A percentile compares a stretch with the other conserved stretches of the same genome.
These are phyloP conservation scores for Euphorbia peplus DNA, from an alignment of 345 rosid genomes.

Conservation along the genomic window DNA sequence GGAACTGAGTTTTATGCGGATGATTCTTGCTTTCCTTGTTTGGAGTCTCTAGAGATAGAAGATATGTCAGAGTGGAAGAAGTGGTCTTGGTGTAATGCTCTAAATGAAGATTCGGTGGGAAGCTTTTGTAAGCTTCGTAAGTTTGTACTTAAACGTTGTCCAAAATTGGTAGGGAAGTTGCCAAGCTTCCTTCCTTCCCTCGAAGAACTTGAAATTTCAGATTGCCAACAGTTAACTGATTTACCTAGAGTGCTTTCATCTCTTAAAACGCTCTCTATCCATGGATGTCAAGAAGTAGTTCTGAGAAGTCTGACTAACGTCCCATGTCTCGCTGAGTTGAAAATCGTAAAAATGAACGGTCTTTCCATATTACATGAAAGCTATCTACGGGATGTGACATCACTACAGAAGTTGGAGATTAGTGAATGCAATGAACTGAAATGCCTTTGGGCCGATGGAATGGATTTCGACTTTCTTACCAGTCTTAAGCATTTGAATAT, in stretches of 20 bases:
- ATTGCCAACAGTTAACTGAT: neutral
- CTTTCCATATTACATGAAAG: neutral
- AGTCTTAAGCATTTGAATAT: neutral
- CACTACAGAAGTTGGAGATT: neutral
- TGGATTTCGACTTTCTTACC: neutral
- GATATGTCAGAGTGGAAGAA: constrained; percentile 19
- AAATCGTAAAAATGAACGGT: neutral
- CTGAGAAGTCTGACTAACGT: neutral
- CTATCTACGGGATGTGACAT: neutral
- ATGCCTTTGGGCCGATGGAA: neutral
- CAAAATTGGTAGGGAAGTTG: constrained; percentile 8
- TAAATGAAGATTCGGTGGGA: neutral
- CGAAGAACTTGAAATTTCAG: neutral
- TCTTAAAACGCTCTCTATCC: neutral
- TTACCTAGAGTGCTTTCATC: constrained; percentile 4
- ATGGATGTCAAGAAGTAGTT: neutral
- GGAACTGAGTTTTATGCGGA: constrained; percentile 14
- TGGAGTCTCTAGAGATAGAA: constrained; percentile 12
- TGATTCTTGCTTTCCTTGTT: constrained; percentile 5
- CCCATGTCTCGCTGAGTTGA: neutral
- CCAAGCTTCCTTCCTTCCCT: neutral
- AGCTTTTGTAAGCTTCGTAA: neutral
- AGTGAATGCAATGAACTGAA: neutral
- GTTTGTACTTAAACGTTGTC: neutral
- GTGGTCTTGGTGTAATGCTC: constrained; percentile 6